Evolutionary conservation across 371 early-diverging fungal species (phyloP).

Genomic region (Blakeslea trispora): DNA sequence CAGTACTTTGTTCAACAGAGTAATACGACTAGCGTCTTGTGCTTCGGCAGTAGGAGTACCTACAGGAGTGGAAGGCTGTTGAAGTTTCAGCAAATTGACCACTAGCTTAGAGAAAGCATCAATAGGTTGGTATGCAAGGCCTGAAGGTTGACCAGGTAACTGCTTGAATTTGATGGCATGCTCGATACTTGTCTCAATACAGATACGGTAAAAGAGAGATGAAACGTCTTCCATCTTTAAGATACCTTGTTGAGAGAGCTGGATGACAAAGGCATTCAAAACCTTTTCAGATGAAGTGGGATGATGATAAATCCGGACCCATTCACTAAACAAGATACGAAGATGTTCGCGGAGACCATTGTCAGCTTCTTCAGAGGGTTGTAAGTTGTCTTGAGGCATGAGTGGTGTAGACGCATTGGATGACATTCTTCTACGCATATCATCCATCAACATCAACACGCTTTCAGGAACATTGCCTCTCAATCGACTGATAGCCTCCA

Average conservation of each 20-base stretch:
- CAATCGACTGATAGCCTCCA: constrained; percentile 70
- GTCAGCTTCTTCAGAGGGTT: constrained; percentile 35
- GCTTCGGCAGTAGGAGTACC: constrained; percentile 13
- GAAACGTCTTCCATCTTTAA: constrained; percentile 75
- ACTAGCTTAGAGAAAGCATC: constrained; percentile 86
- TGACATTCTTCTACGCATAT: constrained; percentile 25
- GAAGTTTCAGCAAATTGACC: constrained; percentile 64
- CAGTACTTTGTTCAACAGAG: constrained; percentile 74
- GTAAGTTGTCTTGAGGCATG: constrained; percentile 17
- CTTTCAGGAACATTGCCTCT: constrained; percentile 70
- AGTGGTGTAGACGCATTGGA: constrained; percentile 12
- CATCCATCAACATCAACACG: constrained; percentile 51
- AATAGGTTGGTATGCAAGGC: constrained; percentile 70
- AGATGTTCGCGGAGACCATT: constrained; percentile 67
- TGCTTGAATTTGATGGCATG: constrained; percentile 67
- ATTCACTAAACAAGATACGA: constrained; percentile 77
- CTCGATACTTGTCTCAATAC: constrained; percentile 83
- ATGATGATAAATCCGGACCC: constrained; percentile 87
- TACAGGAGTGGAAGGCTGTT: constrained; percentile 34
- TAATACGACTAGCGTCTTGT: constrained; percentile 47
- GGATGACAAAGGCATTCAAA: constrained; percentile 61
- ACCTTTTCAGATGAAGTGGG: constrained; percentile 79
- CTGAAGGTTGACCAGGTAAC: constrained; percentile 45
- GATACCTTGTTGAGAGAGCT: constrained; percentile 80
- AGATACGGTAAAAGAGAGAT: constrained; percentile 86